Evolutionary conservation across 805 yeast species (phyloP).

Genomic region (Kregervanrija fluxuum): DNA sequence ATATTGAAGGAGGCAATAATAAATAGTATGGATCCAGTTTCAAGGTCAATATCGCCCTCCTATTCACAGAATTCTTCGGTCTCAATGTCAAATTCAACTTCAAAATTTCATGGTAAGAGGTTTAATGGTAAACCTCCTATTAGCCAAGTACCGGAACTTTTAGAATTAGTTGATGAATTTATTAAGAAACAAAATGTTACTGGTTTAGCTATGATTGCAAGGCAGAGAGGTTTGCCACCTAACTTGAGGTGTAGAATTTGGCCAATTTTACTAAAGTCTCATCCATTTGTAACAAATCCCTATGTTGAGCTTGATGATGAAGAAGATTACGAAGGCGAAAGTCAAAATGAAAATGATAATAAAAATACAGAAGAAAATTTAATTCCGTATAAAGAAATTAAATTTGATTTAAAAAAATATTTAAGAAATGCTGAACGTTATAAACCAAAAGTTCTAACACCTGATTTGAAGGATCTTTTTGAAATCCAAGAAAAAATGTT

Average conservation of each 20-base stretch:
- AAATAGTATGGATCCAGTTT: no score
- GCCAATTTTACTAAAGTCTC: slow-evolving; percentile 76
- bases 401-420: slow-evolving; percentile 55
- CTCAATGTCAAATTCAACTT: slow-evolving; percentile 7
- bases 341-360: slow-evolving; percentile 20
- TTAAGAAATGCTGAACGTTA: slow-evolving; percentile 38
- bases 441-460: slow-evolving; percentile 22
- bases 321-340: slow-evolving; percentile 29
- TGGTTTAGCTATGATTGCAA: slow-evolving; percentile 70
- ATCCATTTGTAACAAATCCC: slow-evolving; percentile 79
- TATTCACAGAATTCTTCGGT: slow-evolving; percentile 3
- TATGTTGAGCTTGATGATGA: slow-evolving; percentile 56
- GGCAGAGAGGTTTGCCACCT: slow-evolving; percentile 84
- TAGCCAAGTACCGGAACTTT: slow-evolving; percentile 40
- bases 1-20: no score
- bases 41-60: slow-evolving; percentile 3
- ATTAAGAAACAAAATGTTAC: slow-evolving; percentile 57
- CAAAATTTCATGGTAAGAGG: slow-evolving; percentile 17
- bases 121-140: slow-evolving; percentile 35
- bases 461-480: slow-evolving; percentile 28
- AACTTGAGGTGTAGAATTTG: slow-evolving; percentile 69
- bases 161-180: slow-evolving; percentile 48
- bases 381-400: slow-evolving; percentile 31
- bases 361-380: slow-evolving; percentile 10
- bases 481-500: slow-evolving; percentile 47